phyloP scores from a whole-genome alignment of 2,329 filamentous ascomycete genomes.

The Ophiostoma novo-ulmi region DNA sequence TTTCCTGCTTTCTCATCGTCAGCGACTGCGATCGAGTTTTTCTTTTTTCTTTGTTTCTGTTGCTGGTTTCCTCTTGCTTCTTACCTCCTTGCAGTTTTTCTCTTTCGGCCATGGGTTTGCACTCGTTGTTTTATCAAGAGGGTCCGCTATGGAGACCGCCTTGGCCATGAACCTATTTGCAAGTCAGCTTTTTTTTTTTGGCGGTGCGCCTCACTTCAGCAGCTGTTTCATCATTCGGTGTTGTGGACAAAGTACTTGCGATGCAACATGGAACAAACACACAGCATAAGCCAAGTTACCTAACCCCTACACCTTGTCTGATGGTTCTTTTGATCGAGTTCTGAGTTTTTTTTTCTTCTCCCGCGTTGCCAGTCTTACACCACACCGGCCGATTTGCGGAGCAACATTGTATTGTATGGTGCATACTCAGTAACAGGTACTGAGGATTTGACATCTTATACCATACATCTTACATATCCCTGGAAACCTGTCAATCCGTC shows the following conservation, averaged over 20 bases:
- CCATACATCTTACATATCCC: constrained; percentile 9
- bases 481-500: neutral
- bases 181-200: neutral
- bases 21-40: no score
- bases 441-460: neutral
- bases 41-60: neutral
- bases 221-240: neutral
- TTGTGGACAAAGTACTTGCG: neutral
- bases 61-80: neutral
- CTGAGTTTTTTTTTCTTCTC: neutral
- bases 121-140: constrained; percentile 5
- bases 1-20: no score
- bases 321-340: neutral
- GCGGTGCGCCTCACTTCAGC: neutral
- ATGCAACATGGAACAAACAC: neutral
- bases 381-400: neutral
- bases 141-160: neutral
- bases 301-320: neutral
- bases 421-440: neutral
- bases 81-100: neutral
- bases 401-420: neutral
- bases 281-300: neutral
- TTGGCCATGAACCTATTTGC: neutral
- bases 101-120: constrained; percentile 2
- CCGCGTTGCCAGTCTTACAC: neutral